Conservation (phyloP, 2,329 filamentous ascomycete species). For the Rhexocercosporidium sp. region DNA sequence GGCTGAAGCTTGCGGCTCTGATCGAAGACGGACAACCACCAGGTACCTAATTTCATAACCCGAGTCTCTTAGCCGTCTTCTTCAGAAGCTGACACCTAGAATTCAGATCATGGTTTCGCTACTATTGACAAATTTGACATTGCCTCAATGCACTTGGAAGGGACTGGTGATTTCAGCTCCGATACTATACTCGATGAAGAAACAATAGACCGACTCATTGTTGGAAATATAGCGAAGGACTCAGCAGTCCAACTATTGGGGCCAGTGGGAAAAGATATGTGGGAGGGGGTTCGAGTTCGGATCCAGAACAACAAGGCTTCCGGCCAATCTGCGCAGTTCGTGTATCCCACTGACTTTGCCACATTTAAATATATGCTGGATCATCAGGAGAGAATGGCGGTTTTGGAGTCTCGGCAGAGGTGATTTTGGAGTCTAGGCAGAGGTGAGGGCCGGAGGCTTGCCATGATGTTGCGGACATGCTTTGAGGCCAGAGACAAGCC, state of each 20-base stretch:
- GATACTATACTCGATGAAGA: background rate
- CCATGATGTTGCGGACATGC: no score
- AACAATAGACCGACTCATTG: background rate
- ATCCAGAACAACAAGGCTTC: background rate
- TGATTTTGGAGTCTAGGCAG: background rate
- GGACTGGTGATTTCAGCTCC: background rate
- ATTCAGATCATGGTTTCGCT: background rate
- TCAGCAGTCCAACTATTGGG: background rate
- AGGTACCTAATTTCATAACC: no score
- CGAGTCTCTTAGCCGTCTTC: no score
- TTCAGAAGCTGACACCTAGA: background rate
- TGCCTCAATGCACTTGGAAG: background rate
- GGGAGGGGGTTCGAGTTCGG: background rate
- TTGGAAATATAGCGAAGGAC: background rate
- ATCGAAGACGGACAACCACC: background rate
- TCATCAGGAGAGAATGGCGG: background rate
- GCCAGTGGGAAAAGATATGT: background rate
- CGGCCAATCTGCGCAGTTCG: background rate
- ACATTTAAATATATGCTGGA: background rate
- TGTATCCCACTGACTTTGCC: background rate
- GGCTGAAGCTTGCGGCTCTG: background rate
- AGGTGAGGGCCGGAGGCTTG: background rate
- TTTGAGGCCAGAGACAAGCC: no score
- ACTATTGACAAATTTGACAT: background rate
- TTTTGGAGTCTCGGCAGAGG: background rate